Conservation (phyloP, 345 rosid genomes). For the Pelargonium nanum region DNA sequence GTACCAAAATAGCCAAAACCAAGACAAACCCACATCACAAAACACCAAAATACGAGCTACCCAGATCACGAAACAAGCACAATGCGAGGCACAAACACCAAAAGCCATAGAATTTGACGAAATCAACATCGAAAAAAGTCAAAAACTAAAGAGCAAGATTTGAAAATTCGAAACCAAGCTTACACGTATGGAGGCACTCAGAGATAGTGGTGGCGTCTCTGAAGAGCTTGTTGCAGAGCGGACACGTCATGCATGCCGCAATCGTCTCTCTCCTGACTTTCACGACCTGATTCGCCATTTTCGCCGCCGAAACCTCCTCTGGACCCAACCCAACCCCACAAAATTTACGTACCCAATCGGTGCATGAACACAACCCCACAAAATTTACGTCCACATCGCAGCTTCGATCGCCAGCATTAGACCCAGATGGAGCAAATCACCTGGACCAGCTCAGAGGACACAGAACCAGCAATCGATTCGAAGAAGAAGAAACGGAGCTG, state of each 20-base stretch:
- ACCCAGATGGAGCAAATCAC: background rate
- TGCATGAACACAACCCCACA: background rate
- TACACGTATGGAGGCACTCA: constrained; percentile 93
- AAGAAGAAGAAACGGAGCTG: background rate
- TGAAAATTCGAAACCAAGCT: background rate
- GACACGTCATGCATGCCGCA: constrained; percentile 67
- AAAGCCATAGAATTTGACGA: constrained; percentile 9
- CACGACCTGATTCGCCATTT: constrained; percentile 45
- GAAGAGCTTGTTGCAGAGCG: constrained; percentile 66
- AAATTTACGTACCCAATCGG: background rate
- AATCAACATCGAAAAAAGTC: background rate
- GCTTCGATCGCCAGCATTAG: background rate
- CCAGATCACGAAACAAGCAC: constrained; percentile 20
- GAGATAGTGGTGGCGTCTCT: constrained; percentile 87
- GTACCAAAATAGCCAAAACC: constrained; percentile 13
- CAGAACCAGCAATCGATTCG: background rate
- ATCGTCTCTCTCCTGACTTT: constrained; percentile 39
- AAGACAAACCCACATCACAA: constrained; percentile 16
- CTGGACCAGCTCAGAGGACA: background rate
- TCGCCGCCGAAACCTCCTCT: background rate
- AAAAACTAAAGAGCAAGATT: constrained; percentile 14
- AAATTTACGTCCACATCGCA: background rate
- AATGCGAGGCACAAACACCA: constrained; percentile 1
- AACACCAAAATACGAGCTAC: constrained; percentile 8
- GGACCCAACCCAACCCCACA: background rate